Percentiles rank a stretch among this genome's conserved stretches.
phyloP scores from a whole-genome alignment of 495 filamentous ascomycete genomes.

The Lasiosphaeria miniovina region DNA sequence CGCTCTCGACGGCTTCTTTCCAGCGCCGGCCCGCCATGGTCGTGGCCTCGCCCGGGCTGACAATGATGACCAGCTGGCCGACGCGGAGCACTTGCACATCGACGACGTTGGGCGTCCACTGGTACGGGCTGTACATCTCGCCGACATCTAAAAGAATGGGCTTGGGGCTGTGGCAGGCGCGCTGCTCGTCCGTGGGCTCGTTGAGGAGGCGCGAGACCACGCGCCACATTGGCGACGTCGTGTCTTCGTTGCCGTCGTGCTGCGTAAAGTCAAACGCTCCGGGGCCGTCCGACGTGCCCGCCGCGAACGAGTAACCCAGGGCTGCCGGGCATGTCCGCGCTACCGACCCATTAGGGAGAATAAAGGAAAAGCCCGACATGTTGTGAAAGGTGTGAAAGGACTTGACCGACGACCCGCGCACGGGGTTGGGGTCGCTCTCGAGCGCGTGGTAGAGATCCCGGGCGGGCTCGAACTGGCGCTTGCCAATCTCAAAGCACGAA shows the following conservation, averaged over 20 bases:
- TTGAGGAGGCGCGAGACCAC: conserved; percentile 72
- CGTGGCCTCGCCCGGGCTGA: conserved; percentile 86
- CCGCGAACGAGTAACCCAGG: conserved; percentile 89
- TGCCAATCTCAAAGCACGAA: conserved; percentile 77
- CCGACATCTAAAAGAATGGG: conserved; percentile 89
- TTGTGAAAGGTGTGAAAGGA: conserved; percentile 75
- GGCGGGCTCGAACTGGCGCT: conserved; percentile 68
- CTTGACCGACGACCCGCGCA: conserved; percentile 62
- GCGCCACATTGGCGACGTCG: conserved; percentile 80
- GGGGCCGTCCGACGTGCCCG: conserved; percentile 90
- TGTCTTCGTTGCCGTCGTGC: conserved; percentile 66
- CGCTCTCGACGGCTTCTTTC: conserved; percentile 71
- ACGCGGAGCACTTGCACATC: conserved; percentile 88
- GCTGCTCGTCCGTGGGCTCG: conserved; percentile 66
- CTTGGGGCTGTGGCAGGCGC: conserved; percentile 76
- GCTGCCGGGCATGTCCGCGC: conserved; percentile 85
- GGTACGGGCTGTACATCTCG: conserved; percentile 72
- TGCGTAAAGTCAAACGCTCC: conserved; percentile 95
- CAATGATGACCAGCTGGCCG: conserved; percentile 82
- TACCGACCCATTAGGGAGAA: conserved; percentile 68
- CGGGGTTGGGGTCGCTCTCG: conserved; percentile 41
- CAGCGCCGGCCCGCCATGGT: conserved; percentile 95
- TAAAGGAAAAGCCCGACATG: conserved; percentile 71
- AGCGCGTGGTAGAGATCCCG: conserved; percentile 60
- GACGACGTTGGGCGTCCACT: conserved; percentile 90